Evolutionary conservation across 371 early-diverging fungal species (phyloP).

Genomic region (Mortierella polycephala): DNA sequence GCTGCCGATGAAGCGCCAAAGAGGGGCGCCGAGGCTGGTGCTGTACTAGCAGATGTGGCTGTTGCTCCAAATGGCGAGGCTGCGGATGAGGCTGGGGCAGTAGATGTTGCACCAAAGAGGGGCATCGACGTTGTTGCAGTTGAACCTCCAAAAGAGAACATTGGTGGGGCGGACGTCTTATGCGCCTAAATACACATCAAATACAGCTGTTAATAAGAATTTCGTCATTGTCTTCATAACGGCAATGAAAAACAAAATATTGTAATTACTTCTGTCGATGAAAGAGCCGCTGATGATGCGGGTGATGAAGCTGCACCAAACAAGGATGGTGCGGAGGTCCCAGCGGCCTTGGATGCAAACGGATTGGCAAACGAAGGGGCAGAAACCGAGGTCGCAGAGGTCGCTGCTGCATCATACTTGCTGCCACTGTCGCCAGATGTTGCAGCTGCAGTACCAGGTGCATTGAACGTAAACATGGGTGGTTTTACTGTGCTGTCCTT

Average conservation of each 20-base stretch:
- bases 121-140: constrained; percentile 1
- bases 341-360: constrained; percentile 7
- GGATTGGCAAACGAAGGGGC: constrained; percentile 12
- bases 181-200: neutral
- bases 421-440: neutral
- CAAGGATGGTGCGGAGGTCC: constrained; percentile 8
- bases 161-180: constrained; percentile 1
- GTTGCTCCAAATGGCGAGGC: neutral
- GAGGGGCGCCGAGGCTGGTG: neutral
- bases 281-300: neutral
- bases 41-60: neutral
- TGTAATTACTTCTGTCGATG: constrained; percentile 4
- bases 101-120: too few relatives aligned
- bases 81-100: too few relatives aligned
- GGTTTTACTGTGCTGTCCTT: constrained; percentile 1
- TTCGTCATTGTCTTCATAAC: too few relatives aligned
- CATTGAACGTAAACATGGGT: constrained; percentile 15
- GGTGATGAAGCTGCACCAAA: constrained; percentile 9
- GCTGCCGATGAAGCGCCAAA: neutral
- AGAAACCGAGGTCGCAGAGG: too few relatives aligned
- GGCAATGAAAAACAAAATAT: neutral
- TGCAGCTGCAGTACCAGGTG: neutral
- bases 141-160: constrained; percentile 2
- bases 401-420: neutral
- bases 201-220: too few relatives aligned